Base-by-base conservation (phyloP, 129 eudicot genomes). In the Saussurea involucrata region DNA sequence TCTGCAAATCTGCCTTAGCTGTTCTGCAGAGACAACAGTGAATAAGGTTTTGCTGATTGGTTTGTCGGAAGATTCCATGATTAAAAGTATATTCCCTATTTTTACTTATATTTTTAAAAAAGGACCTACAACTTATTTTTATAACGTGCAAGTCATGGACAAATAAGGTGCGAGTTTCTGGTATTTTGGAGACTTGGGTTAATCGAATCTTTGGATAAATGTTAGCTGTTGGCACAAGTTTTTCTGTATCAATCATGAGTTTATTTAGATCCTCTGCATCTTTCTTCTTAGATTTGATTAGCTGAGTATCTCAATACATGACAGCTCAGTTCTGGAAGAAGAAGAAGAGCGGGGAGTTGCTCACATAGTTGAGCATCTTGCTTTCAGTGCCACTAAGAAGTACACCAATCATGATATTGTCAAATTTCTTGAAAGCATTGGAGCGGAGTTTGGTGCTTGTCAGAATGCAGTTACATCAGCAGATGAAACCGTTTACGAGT, bases 361-460 rank as follows among this genome's bases (percentile, higher is more conserved):
- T 21, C 98, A 93, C 76, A 85, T 93, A 66, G 95, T 93, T 83
- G 98, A 93, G 83, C 98, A 93, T 88, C 97, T 93, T 40, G 98
- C 98, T 67, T 93, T 93, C 85, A 93, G 94, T 88, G 97, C 98
- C 65, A 93, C 97, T 57, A 81, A 84, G 77, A 93, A 87, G 72
- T 93, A 93, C 82, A 93, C 98, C 42, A 93, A 93, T 82, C 98
- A 93, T 63, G 98, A 93, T 77, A 88, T 93, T 73, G 90, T 93
- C 75, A 93, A 84, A 66, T 93, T 93, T 88, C 92, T 93, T 74
- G 98, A 93, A 83, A 93, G 98, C 70, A 84, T 93, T 78, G 98
- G 98, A 72, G 98, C 98, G 31, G 98, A 93, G 69, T 93, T 93
- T 82, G 98, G 98, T 78, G 97, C 98, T 64, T 93, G 98, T 80